These are phyloP conservation scores for Teratosphaeria destructans DNA, from an alignment of 2,329 filamentous ascomycete genomes.

Conservation along the genomic window DNA sequence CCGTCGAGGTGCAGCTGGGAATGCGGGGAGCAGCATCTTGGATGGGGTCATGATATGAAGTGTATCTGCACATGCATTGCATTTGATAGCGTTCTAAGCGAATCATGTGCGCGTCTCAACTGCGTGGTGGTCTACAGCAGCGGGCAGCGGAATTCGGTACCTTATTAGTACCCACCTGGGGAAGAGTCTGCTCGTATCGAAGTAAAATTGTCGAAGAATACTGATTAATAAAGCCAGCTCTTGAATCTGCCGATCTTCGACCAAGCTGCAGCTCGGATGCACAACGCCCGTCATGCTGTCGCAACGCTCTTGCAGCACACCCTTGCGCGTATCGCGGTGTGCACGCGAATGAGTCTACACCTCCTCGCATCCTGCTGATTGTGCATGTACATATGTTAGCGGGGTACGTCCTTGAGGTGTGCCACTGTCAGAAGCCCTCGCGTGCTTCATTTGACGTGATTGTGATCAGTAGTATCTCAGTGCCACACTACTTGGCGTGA, in stretches of 20 bases:
- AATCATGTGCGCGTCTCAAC: neutral
- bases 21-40: neutral
- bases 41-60: neutral
- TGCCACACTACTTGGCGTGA: neutral
- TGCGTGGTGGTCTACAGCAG: neutral
- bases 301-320: neutral
- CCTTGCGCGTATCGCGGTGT: neutral
- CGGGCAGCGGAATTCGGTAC: no score
- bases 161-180: no score
- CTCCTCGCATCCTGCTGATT: neutral
- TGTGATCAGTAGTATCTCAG: neutral
- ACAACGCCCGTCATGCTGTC: neutral
- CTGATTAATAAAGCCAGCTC: neutral
- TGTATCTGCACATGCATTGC: neutral
- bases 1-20: neutral
- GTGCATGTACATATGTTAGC: neutral
- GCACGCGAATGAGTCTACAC: neutral
- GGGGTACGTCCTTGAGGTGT: neutral
- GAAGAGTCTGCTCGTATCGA: neutral
- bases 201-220: neutral
- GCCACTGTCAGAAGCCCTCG: neutral
- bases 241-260: neutral
- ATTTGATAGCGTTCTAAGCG: constrained; percentile 5
- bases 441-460: neutral
- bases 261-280: neutral